A percentile compares a stretch with the other conserved stretches of the same genome.
These are phyloP conservation scores for Neospermospora avenae DNA, from an alignment of 2,329 filamentous ascomycete genomes.

Conservation along the genomic window DNA sequence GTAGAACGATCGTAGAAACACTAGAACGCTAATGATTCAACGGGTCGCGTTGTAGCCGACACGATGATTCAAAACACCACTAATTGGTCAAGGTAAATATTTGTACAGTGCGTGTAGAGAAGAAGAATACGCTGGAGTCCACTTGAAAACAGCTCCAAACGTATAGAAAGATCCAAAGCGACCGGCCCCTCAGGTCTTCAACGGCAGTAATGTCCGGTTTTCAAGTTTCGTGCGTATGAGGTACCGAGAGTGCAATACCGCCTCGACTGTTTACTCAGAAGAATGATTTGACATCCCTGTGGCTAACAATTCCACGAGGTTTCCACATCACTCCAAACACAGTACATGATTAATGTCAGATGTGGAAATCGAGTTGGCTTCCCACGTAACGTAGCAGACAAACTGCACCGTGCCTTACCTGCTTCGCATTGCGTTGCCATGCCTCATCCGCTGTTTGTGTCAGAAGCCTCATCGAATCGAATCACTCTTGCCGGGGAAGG, in stretches of 20 bases:
- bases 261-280: background rate
- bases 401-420: background rate
- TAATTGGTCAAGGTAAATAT: background rate
- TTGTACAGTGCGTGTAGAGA: too few species aligned
- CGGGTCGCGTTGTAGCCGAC: background rate
- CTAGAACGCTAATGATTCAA: background rate
- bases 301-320: constrained; percentile 1
- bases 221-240: background rate
- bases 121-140: background rate
- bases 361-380: background rate
- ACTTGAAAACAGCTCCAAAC: background rate
- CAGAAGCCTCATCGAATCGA: constrained; percentile 1
- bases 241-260: background rate
- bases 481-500: background rate
- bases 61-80: constrained; percentile 5
- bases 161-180: background rate
- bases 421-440: background rate
- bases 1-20: background rate
- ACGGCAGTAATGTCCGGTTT: background rate
- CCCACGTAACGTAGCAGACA: constrained; percentile 7
- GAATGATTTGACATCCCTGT: background rate
- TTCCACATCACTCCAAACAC: too few species aligned
- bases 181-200: background rate
- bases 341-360: too few species aligned
- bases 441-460: background rate